Evolutionary conservation across 495 filamentous ascomycete species (phyloP), one percentile per base, ranked within the genome.

Genomic region (Hamigera avellanea): DNA sequence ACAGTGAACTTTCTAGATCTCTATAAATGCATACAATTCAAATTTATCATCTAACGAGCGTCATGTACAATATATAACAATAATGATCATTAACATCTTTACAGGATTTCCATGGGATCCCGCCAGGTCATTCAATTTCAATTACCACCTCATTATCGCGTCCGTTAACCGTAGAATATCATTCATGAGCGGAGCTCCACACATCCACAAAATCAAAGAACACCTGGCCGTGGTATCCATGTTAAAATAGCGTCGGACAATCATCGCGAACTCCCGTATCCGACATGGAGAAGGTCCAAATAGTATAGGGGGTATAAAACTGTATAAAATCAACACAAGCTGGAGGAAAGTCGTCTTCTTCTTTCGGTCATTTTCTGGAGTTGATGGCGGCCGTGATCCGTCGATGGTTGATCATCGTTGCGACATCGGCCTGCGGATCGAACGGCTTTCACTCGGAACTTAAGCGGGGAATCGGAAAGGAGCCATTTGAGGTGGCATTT

Each of bases 401-500:
- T n/a, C n/a, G n/a, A n/a, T n/a, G n/a, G n/a, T n/a, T n/a, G n/a
- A n/a, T n/a, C n/a, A n/a, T n/a, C n/a, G n/a, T n/a, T n/a, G n/a
- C n/a, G n/a, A n/a, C n/a, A n/a, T n/a, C 30, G 30, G 6, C 30
- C 14, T 32, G 6, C 15, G 30, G 7, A 13, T 7, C 30, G 30
- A 8, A 7, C 14, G 14, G 6, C 12, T 6, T 26, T 6, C 6
- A 6, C 12, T 26, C 6, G 6, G 30, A 17, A 16, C 14, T 26
- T 41, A 35, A 17, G 52, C 49, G 2, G 49, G 44, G 23, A 53
- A 57, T 14, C 42, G 44, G 35, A 42, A 53, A 17, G 48, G 35
- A 17, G 43, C 19, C 17, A 54, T 39, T 29, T 48, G 49, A 1
- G 52, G 44, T 12, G 44, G 51, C 31, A 56, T 47, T 53, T 88